phyloP scores from a whole-genome alignment of 208 protist species.

The Leptomonas pyrrhocoris region DNA sequence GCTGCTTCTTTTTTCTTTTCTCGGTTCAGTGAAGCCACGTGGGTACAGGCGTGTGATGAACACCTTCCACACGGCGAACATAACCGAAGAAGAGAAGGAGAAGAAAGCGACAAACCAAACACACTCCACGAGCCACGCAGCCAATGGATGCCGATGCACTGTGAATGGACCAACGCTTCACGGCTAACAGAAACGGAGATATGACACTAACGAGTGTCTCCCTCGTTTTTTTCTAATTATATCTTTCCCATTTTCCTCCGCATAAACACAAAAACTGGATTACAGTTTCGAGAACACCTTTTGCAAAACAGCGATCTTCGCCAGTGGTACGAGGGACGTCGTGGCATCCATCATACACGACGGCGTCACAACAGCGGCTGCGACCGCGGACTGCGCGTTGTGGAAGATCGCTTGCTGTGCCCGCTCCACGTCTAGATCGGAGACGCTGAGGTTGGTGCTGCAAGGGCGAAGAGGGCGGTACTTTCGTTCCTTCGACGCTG shows the following conservation, averaged over 20 bases:
- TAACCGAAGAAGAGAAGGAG: not conserved
- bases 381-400: not conserved
- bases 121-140: not conserved
- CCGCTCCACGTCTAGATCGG: not conserved
- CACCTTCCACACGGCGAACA: not conserved
- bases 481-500: not conserved
- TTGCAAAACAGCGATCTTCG: conserved; percentile 1
- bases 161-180: not conserved
- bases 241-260: not conserved
- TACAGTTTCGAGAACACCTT: conserved; percentile 28
- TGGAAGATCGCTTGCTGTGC: conserved; percentile 9
- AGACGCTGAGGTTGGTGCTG: not conserved
- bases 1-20: too few species aligned
- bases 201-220: not conserved
- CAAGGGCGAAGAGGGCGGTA: not conserved
- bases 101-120: not conserved
- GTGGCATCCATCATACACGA: conserved; percentile 16
- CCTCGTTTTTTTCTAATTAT: not conserved
- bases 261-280: not conserved
- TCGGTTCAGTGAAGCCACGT: too few species aligned
- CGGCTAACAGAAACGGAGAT: not conserved
- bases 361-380: not conserved
- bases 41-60: not conserved
- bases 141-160: not conserved
- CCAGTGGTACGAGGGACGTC: conserved; percentile 6